These are phyloP conservation scores for Trypanosoma brucei DNA, from an alignment of 208 protist species.

Conservation along the genomic window DNA sequence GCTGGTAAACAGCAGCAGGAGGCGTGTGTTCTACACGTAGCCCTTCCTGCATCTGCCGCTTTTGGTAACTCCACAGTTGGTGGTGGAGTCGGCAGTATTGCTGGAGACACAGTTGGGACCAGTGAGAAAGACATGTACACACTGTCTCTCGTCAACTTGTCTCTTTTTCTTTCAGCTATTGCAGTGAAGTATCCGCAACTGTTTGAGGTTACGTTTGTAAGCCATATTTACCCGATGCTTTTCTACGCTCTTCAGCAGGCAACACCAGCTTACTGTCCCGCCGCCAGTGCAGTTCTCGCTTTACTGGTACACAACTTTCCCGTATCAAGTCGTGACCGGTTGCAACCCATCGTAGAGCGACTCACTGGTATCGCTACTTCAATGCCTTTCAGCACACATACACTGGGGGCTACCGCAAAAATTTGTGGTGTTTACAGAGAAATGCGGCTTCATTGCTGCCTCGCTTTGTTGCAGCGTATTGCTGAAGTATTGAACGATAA, in stretches of 20 bases:
- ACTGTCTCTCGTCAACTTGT: constrained; percentile 40
- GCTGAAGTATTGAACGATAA: constrained; percentile 37
- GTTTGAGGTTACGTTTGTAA: constrained; percentile 36
- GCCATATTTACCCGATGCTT: constrained; percentile 49
- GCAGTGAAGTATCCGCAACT: constrained; percentile 27
- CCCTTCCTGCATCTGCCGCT: constrained; percentile 12
- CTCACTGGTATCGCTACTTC: constrained; percentile 42
- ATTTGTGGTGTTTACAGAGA: constrained; percentile 48
- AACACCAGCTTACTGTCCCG: constrained; percentile 30
- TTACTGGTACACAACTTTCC: constrained; percentile 67
- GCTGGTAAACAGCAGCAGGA: constrained; percentile 1
- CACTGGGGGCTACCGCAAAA: constrained; percentile 33
- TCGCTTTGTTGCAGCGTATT: constrained; percentile 38
- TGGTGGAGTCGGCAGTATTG: constrained; percentile 3
- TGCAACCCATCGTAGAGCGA: constrained; percentile 22
- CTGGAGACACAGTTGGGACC: constrained; percentile 21
- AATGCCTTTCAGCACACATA: constrained; percentile 43
- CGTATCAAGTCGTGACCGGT: constrained; percentile 17
- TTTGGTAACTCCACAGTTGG: constrained; percentile 17
- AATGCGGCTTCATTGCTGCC: constrained; percentile 33
- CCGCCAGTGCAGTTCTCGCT: constrained; percentile 49
- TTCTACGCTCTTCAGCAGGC: constrained; percentile 29
- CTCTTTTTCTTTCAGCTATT: constrained; percentile 44
- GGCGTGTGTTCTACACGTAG: background rate
- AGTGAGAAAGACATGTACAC: constrained; percentile 13